Evolutionary conservation across 1,284 basidiomycete species (phyloP).

Genomic region (Ceratobasidium sp.): DNA sequence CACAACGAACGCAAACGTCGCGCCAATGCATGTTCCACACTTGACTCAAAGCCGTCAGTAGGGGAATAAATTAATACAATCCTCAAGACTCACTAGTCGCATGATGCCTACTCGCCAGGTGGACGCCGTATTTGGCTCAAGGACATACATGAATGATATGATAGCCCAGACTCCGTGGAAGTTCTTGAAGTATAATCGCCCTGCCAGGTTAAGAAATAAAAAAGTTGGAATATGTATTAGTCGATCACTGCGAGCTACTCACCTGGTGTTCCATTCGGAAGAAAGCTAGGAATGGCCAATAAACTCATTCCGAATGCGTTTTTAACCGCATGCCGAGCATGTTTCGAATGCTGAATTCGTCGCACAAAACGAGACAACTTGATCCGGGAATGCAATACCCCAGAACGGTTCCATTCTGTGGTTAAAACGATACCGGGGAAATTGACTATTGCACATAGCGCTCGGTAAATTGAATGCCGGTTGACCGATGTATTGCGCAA

Average conservation of each 20-base stretch:
- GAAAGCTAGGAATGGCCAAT: conserved; percentile 34
- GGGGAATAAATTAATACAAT: no score
- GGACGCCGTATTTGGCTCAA: conserved; percentile 44
- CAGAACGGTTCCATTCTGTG: conserved; percentile 28
- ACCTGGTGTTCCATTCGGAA: conserved; percentile 31
- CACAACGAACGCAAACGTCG: conserved; percentile 31
- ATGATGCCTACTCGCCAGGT: conserved; percentile 42
- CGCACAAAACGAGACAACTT: conserved; percentile 24
- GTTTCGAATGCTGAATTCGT: conserved; percentile 41
- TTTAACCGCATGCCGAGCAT: conserved; percentile 40
- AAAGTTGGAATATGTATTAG: neutral
- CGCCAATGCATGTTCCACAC: conserved; percentile 43
- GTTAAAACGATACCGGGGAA: conserved; percentile 1
- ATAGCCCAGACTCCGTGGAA: conserved; percentile 37
- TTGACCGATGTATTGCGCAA: neutral
- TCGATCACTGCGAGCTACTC: neutral
- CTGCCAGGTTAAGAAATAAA: neutral
- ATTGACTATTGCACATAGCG: neutral
- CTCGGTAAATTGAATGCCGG: neutral
- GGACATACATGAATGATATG: conserved; percentile 42
- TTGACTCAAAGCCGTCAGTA: no score
- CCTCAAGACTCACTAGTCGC: conserved; percentile 14
- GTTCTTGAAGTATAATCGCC: conserved; percentile 26
- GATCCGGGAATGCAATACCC: conserved; percentile 26
- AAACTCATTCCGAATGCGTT: conserved; percentile 34